Conservation (phyloP, 495 filamentous ascomycete species). For the Neurospora pannonica region DNA sequence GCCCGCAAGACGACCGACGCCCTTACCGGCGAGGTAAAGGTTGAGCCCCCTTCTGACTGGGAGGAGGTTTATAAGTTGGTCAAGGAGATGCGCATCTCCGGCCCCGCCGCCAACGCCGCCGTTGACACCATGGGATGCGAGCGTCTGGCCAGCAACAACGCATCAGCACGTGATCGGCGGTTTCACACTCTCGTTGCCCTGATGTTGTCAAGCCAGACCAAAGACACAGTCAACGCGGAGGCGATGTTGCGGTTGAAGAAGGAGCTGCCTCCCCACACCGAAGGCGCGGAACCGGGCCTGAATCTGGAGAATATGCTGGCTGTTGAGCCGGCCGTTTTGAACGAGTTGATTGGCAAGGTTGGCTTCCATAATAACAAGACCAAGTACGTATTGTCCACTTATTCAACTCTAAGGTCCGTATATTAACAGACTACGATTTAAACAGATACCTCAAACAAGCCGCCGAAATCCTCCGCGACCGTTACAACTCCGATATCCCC, state of each 20-base stretch:
- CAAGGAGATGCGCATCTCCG: slow-evolving; percentile 65
- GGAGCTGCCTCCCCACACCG: slow-evolving; percentile 48
- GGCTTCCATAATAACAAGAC: slow-evolving; percentile 98
- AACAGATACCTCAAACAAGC: slow-evolving; percentile 66
- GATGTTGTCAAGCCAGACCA: slow-evolving; percentile 96
- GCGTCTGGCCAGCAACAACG: slow-evolving; percentile 49
- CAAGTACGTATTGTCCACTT: slow-evolving; percentile 26
- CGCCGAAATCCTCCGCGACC: slow-evolving; percentile 62
- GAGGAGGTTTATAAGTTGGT: slow-evolving; percentile 70
- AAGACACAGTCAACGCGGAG: slow-evolving; percentile 83
- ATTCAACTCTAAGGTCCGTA: background rate
- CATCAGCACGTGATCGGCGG: slow-evolving; percentile 55
- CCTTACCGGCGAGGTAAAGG: slow-evolving; percentile 40
- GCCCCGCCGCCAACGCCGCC: slow-evolving; percentile 57
- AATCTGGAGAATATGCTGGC: slow-evolving; percentile 73
- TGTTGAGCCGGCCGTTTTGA: slow-evolving; percentile 57
- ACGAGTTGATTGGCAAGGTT: slow-evolving; percentile 71
- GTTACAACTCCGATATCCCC: slow-evolving; percentile 71
- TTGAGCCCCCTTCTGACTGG: slow-evolving; percentile 73
- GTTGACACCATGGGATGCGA: slow-evolving; percentile 99
- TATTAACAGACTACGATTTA: background rate
- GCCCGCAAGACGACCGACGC: slow-evolving; percentile 53
- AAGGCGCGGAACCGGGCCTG: slow-evolving; percentile 38
- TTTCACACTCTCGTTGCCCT: slow-evolving; percentile 88
- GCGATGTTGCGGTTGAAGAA: slow-evolving; percentile 74